These are phyloP conservation scores for Sporothrix phasma DNA, from an alignment of 2,329 filamentous ascomycete species.

Conservation along the genomic window DNA sequence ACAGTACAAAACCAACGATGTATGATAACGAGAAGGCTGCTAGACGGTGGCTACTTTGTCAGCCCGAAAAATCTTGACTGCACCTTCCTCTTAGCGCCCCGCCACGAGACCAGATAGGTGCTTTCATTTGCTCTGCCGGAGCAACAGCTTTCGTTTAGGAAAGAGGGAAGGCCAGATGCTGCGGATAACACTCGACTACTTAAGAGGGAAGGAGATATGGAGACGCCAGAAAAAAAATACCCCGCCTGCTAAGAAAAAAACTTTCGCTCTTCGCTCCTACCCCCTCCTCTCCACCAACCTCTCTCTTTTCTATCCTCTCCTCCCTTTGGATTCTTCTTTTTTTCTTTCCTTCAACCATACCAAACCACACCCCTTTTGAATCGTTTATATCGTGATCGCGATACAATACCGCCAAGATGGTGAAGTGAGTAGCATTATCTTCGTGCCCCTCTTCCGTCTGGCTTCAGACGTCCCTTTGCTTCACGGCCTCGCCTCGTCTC, in stretches of 20 bases:
- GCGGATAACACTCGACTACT: background rate
- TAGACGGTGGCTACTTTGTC: slow-evolving; percentile 4
- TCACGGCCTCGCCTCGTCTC: background rate
- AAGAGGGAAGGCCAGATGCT: slow-evolving; percentile 8
- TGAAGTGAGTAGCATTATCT: slow-evolving; percentile 68
- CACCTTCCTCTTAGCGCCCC: background rate
- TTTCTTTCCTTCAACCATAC: slow-evolving; percentile 12
- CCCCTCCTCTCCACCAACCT: slow-evolving; percentile 11
- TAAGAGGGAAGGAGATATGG: background rate
- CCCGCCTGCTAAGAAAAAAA: slow-evolving; percentile 16
- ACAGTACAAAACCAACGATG: background rate
- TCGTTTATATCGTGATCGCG: slow-evolving; percentile 20
- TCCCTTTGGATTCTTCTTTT: slow-evolving; percentile 9
- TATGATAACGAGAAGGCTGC: background rate
- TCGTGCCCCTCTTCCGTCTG: background rate
- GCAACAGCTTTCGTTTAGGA: background rate
- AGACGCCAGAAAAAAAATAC: slow-evolving; percentile 13
- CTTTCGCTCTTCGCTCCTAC: slow-evolving; percentile 17
- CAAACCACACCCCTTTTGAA: slow-evolving; percentile 17
- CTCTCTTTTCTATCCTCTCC: background rate
- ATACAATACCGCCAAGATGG: slow-evolving; percentile 87
- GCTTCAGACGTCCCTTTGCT: background rate
- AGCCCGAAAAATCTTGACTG: slow-evolving; percentile 7
- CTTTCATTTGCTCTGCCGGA: slow-evolving; percentile 10
- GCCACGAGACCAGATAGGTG: slow-evolving; percentile 11